phyloP scores from a whole-genome alignment of 495 filamentous ascomycete genomes.

The Penicillium tannophilum region DNA sequence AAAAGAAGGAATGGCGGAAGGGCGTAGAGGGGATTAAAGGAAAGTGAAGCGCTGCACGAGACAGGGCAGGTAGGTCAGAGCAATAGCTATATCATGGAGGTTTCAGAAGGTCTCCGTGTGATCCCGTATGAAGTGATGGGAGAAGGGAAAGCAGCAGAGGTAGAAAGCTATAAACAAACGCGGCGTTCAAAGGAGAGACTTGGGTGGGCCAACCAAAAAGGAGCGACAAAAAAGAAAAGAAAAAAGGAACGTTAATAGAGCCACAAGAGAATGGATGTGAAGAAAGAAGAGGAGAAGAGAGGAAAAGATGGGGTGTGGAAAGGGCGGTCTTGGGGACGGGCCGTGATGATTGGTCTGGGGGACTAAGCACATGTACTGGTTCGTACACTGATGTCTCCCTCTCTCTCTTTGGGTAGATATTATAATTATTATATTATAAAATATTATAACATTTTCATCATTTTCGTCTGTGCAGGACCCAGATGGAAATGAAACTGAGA shows the following conservation, averaged over 20 bases:
- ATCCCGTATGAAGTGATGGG: slow-evolving; percentile 18
- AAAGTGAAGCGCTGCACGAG: slow-evolving; percentile 15
- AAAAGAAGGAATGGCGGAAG: slow-evolving; percentile 1
- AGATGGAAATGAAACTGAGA: not conserved
- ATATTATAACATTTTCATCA: not conserved
- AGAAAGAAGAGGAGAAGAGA: slow-evolving; percentile 9
- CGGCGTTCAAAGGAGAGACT: slow-evolving; percentile 10
- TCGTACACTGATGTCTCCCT: not conserved
- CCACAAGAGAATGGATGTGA: slow-evolving; percentile 4
- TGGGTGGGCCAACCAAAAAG: slow-evolving; percentile 18
- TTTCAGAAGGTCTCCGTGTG: slow-evolving; percentile 11
- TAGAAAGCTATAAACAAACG: slow-evolving; percentile 12
- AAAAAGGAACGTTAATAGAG: slow-evolving; percentile 13
- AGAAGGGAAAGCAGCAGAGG: slow-evolving; percentile 21
- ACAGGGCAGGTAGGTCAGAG: slow-evolving; percentile 12
- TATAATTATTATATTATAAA: not conserved
- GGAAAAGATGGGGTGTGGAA: not conserved
- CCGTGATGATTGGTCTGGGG: slow-evolving; percentile 9
- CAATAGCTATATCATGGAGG: slow-evolving; percentile 29
- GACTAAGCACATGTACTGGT: slow-evolving; percentile 2
- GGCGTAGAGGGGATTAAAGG: slow-evolving; percentile 8
- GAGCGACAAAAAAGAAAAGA: slow-evolving; percentile 13
- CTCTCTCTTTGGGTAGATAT: not conserved
- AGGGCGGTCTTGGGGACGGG: slow-evolving; percentile 13
- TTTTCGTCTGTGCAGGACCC: not conserved